phyloP scores from a whole-genome alignment of 441 rosid species.

The Rhodomyrtus psidioides region DNA sequence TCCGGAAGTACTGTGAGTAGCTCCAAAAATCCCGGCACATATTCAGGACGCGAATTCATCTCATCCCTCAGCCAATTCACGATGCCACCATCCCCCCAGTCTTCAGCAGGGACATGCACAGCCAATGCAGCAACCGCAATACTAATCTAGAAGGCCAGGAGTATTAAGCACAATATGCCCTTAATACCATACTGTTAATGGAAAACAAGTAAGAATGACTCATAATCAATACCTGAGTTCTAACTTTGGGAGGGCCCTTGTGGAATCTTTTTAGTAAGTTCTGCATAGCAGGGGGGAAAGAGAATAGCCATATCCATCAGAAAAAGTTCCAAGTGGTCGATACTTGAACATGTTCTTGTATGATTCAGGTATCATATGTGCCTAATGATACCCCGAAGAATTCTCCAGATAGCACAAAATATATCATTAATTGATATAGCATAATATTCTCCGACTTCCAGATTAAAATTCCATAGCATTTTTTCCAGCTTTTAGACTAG shows the following conservation, averaged over 20 bases:
- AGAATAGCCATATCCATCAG: slow-evolving; percentile 15
- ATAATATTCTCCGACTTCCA: neutral
- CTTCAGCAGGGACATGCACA: slow-evolving; percentile 91
- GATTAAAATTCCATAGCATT: neutral
- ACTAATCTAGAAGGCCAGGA: slow-evolving; percentile 67
- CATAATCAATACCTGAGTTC: slow-evolving; percentile 67
- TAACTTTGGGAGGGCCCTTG: slow-evolving; percentile 91
- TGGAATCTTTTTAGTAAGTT: slow-evolving; percentile 85
- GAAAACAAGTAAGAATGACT: neutral
- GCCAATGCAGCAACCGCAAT: slow-evolving; percentile 98
- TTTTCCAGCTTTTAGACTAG: neutral
- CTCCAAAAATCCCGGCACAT: slow-evolving; percentile 95
- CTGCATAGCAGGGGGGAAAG: slow-evolving; percentile 35
- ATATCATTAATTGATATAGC: neutral
- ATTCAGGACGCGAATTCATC: slow-evolving; percentile 91
- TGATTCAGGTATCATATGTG: neutral
- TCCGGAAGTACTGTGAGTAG: slow-evolving; percentile 93
- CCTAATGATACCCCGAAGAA: neutral
- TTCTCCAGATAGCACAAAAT: neutral
- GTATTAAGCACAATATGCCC: slow-evolving; percentile 2
- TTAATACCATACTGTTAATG: neutral
- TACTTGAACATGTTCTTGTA: neutral
- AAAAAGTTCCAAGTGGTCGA: slow-evolving; percentile 5
- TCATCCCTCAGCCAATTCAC: slow-evolving; percentile 90
- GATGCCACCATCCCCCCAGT: slow-evolving; percentile 97